These are phyloP conservation scores for Saccharomyces paradoxus DNA, from an alignment of 805 yeast genomes.

Conservation along the genomic window DNA sequence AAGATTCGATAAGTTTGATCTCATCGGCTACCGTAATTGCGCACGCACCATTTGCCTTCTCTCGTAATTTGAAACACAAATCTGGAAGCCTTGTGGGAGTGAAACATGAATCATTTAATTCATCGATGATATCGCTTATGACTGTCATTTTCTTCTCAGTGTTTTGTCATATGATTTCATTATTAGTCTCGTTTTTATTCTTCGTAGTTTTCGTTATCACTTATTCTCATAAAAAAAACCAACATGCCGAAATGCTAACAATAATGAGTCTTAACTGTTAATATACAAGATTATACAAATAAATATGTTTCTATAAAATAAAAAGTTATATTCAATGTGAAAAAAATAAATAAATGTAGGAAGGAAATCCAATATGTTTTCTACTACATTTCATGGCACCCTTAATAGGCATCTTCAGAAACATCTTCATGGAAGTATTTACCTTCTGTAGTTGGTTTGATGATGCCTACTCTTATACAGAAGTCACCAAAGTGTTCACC, in stretches of 20 bases:
- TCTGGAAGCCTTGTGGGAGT: not conserved
- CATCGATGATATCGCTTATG: not conserved
- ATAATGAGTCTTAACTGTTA: not conserved
- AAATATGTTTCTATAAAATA: constrained; percentile 1
- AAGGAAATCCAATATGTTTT: not conserved
- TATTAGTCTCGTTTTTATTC: not conserved
- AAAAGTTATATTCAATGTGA: not conserved
- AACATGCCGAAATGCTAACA: not conserved
- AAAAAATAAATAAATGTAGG: not conserved
- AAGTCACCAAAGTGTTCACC: constrained; percentile 96
- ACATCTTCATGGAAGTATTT: constrained; percentile 91
- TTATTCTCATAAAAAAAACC: not conserved
- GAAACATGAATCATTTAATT: not conserved
- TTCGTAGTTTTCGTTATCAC: not conserved
- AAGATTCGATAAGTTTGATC: not conserved
- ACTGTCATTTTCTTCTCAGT: not conserved
- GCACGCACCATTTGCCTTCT: not conserved
- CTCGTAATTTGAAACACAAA: not conserved
- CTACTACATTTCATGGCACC: not conserved
- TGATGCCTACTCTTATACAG: constrained; percentile 77
- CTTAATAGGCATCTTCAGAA: constrained; percentile 57
- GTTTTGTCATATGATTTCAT: not conserved
- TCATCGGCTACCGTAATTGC: not conserved
- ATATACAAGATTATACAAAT: not conserved
- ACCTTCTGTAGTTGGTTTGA: constrained; percentile 84